These are phyloP conservation scores for Flaveria robusta DNA, from an alignment of 129 eudicot genomes.

Conservation along the genomic window DNA sequence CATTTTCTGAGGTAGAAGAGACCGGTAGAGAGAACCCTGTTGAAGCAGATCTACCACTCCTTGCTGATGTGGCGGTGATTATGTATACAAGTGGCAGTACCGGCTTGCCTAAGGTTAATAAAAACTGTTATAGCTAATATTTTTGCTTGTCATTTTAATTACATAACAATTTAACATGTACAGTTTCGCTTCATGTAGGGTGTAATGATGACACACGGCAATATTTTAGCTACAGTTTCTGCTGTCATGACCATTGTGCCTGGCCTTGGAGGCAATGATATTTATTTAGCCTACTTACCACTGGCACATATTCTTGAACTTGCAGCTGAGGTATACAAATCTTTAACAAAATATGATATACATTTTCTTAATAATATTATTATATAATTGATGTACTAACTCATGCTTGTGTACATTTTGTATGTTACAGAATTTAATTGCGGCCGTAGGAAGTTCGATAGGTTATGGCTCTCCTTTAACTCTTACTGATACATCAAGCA, in stretches of 20 bases:
- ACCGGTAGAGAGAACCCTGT: slow-evolving; percentile 70
- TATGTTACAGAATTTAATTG: slow-evolving; percentile 57
- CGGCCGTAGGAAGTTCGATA: slow-evolving; percentile 34
- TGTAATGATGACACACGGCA: slow-evolving; percentile 95
- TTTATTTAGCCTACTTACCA: slow-evolving; percentile 89
- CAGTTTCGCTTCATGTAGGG: slow-evolving; percentile 50
- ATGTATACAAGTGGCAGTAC: slow-evolving; percentile 99
- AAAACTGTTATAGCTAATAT: not conserved
- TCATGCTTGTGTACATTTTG: slow-evolving; percentile 19
- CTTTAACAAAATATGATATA: not conserved
- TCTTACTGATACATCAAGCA: slow-evolving; percentile 4
- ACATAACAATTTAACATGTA: not conserved
- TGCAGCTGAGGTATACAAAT: slow-evolving; percentile 77
- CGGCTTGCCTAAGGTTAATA: slow-evolving; percentile 89
- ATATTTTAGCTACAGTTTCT: slow-evolving; percentile 82
- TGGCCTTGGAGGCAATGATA: slow-evolving; percentile 66
- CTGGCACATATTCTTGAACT: slow-evolving; percentile 95
- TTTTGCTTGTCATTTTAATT: not conserved
- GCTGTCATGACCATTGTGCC: slow-evolving; percentile 95
- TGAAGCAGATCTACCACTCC: slow-evolving; percentile 75
- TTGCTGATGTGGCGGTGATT: slow-evolving; percentile 88
- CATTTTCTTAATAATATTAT: not conserved
- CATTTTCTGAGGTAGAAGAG: slow-evolving; percentile 65
- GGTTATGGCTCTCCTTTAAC: slow-evolving; percentile 15
- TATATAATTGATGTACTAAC: not conserved